phyloP scores from a whole-genome alignment of 2,329 filamentous ascomycete species.

The Sphaerulina musiva region DNA sequence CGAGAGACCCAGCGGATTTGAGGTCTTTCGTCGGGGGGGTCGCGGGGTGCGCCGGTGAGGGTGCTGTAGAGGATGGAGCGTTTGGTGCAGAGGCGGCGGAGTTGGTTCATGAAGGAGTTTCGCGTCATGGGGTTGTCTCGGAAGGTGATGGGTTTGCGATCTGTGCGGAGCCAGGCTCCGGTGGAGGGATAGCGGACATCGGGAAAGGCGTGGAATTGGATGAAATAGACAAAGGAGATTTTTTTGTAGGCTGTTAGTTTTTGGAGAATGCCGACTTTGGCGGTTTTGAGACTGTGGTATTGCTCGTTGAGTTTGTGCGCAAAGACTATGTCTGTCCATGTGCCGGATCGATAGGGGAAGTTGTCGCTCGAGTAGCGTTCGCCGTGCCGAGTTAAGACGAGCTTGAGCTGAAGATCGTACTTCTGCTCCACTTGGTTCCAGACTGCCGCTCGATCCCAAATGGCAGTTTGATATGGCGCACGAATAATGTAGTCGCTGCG shows the following conservation, averaged over 20 bases:
- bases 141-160: constrained; percentile 9
- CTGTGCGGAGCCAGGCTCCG: constrained; percentile 7
- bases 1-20: constrained; percentile 9
- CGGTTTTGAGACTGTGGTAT: constrained; percentile 17
- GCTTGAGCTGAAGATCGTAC: constrained; percentile 10
- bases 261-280: constrained; percentile 15
- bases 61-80: constrained; percentile 9
- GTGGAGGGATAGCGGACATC: not conserved
- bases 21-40: not conserved
- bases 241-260: constrained; percentile 18
- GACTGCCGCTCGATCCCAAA: constrained; percentile 17
- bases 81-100: constrained; percentile 6
- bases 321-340: constrained; percentile 16
- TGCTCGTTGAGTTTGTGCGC: constrained; percentile 9
- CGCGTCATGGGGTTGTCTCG: constrained; percentile 11
- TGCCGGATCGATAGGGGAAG: constrained; percentile 4
- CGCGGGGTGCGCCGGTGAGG: not conserved
- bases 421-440: not conserved
- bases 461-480: constrained; percentile 9
- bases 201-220: constrained; percentile 16
- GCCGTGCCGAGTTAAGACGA: constrained; percentile 17
- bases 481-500: constrained; percentile 1
- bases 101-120: constrained; percentile 16
- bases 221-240: constrained; percentile 18
- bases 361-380: constrained; percentile 13